These are phyloP conservation scores for Phlebopus sp. DNA, from an alignment of 1,284 basidiomycete species.

Conservation along the genomic window DNA sequence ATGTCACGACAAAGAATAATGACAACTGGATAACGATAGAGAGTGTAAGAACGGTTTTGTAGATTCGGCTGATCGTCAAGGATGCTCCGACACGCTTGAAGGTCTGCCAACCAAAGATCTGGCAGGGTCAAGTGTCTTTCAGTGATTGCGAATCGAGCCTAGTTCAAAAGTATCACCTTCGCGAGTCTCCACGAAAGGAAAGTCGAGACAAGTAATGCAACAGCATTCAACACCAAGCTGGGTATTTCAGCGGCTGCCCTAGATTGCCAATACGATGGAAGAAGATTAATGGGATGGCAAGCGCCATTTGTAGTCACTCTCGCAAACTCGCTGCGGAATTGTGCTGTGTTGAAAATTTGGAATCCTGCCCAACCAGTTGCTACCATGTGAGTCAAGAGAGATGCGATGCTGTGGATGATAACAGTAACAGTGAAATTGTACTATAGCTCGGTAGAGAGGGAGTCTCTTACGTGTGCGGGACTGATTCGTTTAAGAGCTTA, in stretches of 20 bases:
- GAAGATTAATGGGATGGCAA: constrained; percentile 52
- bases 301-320: constrained; percentile 60
- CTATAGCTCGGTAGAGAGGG: neutral
- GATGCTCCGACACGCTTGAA: constrained; percentile 84
- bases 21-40: constrained; percentile 74
- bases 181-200: constrained; percentile 72
- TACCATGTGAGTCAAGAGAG: constrained; percentile 67
- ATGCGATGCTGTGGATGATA: constrained; percentile 56
- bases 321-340: constrained; percentile 56
- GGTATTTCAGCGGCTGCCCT: constrained; percentile 58
- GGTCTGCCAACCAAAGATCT: constrained; percentile 81
- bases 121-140: constrained; percentile 1
- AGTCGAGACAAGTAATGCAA: constrained; percentile 56
- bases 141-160: neutral
- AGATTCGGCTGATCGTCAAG: constrained; percentile 66
- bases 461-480: constrained; percentile 61
- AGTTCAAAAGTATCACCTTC: constrained; percentile 45
- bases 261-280: constrained; percentile 58
- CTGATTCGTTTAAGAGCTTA: constrained; percentile 70
- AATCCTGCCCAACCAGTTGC: constrained; percentile 69
- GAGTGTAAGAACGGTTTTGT: constrained; percentile 67
- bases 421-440: neutral
- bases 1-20: constrained; percentile 70
- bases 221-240: constrained; percentile 61
- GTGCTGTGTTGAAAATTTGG: constrained; percentile 57